Conservation (phyloP, 345 rosid genomes). For the Salix caprea region DNA sequence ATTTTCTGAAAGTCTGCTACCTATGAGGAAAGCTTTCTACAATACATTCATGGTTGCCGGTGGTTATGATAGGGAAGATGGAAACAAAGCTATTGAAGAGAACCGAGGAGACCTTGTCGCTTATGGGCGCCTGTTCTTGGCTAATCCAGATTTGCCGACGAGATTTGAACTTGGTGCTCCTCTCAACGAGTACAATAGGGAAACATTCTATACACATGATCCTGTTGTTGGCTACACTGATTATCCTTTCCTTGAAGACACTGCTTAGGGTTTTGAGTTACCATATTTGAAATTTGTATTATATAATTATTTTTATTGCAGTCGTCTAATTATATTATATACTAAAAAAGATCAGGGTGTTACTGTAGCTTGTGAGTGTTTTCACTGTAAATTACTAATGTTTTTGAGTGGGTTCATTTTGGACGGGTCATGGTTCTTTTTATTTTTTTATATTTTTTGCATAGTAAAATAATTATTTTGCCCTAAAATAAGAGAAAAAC, state of each 20-base stretch:
- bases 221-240: slow-evolving; percentile 56
- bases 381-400: no score
- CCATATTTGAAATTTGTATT: no score
- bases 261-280: not conserved
- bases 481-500: no score
- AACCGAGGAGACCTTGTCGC: slow-evolving; percentile 47
- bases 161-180: slow-evolving; percentile 52
- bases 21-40: slow-evolving; percentile 52
- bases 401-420: no score
- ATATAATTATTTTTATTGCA: no score
- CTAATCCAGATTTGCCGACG: slow-evolving; percentile 67
- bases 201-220: slow-evolving; percentile 45
- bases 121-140: slow-evolving; percentile 50
- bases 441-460: no score
- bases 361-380: no score
- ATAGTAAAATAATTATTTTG: no score
- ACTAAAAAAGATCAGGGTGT: no score
- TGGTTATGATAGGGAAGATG: slow-evolving; percentile 46
- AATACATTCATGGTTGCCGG: slow-evolving; percentile 60
- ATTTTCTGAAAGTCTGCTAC: slow-evolving; percentile 33
- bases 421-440: no score
- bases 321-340: no score
- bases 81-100: slow-evolving; percentile 39
- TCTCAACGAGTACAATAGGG: slow-evolving; percentile 45
- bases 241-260: slow-evolving; percentile 50